Evolutionary conservation across 768 basidiomycete species (phyloP), one percentile per base, ranked within the genome.

Genomic region (Agaricus bisporus): DNA sequence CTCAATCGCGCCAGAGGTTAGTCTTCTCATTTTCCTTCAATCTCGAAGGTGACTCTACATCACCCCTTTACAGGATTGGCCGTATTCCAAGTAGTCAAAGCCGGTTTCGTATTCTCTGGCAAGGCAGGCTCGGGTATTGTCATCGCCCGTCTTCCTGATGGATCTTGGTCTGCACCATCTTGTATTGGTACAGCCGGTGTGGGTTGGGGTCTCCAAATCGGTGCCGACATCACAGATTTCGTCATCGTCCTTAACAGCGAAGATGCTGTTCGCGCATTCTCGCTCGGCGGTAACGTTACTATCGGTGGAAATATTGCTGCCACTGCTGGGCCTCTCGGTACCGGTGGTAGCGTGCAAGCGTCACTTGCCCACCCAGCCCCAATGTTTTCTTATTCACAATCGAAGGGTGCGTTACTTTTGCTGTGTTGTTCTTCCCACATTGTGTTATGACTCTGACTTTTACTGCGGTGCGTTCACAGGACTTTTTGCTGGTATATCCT

Each of bases 301-400:
- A 90, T 98, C 50, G 95, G 95, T 1, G 95, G 95, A 4, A 85
- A 86, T 61, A 77, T 93, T 64, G 83, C 81, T 59, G 92, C 89
- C 1, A 75, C 86, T 0, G 94, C 94, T 6, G 95, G 95, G 1
- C 95, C 95, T 0, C 88, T 98, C 55, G 95, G 95, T 1, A 97
- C 95, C 0, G 95, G 95, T 4, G 95, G 90, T 3, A 88, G 89
- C 55, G 82, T 97, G 0, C 86, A 93, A 61, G 83, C 93, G 1
- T 84, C 82, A 2, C 74, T 95, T 39, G 91, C 93, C 4, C 91
- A 95, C 68, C 95, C 95, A 0, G 85, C 95, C 17, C 94, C 94
- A 4, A 95, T 98, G 91, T 99, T 97, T 70, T 92, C 90, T 57
- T 95, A 97, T 67, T 94, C 91, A 9, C 91, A 94, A 69, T 94